Evolutionary conservation across 345 rosid genomes (phyloP), one percentile per base, ranked within the genome.

Genomic region (Eucalyptus marginata): DNA sequence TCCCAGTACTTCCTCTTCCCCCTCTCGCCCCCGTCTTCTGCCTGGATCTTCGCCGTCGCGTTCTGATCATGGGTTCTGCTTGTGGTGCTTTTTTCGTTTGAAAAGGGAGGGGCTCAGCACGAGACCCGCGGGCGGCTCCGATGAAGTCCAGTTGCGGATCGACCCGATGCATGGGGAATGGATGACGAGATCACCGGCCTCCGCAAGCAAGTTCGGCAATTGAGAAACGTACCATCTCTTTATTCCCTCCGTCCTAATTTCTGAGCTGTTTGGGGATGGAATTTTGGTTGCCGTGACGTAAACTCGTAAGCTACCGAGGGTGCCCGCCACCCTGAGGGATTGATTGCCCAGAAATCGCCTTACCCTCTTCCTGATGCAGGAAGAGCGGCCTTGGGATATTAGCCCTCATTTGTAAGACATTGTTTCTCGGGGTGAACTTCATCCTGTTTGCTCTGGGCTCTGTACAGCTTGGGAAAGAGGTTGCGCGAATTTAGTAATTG

Each of bases 151-250:
- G 88, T 92, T 97, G 87, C 93, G 98, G 91, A 96, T 96, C 88
- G 99, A 96, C 93, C 99, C 97, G 44, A 93, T 97, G 95, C 96
- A 94, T 66, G 94, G 94, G 29, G 98, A 97, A 64, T 96, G 47
- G 99, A 97, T 64, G 97, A 95, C 88, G 98, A 96, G 95, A 95
- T 97, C 88, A 88, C 93, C 7, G 98, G 98, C 88, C 99, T 97
- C 64, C 96, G 92, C 87, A 90, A 94, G 92, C 98, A 97, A 95
- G 99, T 96, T 86, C 93, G 90, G 71, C 98, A 90, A 86, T 93
- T 96, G 90, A 93, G 96, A 90, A 94, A 95, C 76, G 98, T 95
- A 80, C 91, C 90, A 24, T 54, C 66, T 59, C 62, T 56, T 56
- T 56, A 40, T 10, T 36, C 27, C 16, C 27, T 33, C 68, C 47